A percentile compares a stretch with the other conserved stretches of the same genome.
Evolutionary conservation across 2,329 filamentous ascomycete species (phyloP).

Genomic region (Rhinocladiella similis): DNA sequence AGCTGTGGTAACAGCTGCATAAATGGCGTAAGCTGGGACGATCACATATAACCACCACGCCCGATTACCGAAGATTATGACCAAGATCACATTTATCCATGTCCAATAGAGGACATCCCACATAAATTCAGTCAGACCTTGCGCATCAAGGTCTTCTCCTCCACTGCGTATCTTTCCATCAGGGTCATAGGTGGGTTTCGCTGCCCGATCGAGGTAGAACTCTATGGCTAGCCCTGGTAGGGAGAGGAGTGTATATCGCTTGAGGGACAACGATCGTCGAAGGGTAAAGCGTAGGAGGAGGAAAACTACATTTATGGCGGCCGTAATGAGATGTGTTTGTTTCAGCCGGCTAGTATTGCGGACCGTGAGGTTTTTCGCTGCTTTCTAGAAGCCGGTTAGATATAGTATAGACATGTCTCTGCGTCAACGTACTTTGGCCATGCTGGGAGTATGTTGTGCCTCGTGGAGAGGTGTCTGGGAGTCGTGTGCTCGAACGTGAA

Average conservation of each 20-base stretch:
- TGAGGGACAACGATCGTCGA: constrained; percentile 61
- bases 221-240: constrained; percentile 76
- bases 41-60: constrained; percentile 66
- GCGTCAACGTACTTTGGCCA: constrained; percentile 26
- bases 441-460: constrained; percentile 5
- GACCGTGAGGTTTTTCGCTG: constrained; percentile 65
- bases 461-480: not conserved
- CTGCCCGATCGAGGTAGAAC: constrained; percentile 80
- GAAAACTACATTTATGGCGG: constrained; percentile 72
- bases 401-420: too few relatives aligned
- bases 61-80: constrained; percentile 77
- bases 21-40: constrained; percentile 50
- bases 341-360: constrained; percentile 76
- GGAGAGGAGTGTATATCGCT: constrained; percentile 71
- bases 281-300: constrained; percentile 67
- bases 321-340: constrained; percentile 76
- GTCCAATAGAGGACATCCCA: constrained; percentile 97
- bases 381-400: constrained; percentile 42
- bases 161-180: constrained; percentile 68
- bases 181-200: constrained; percentile 72
- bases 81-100: constrained; percentile 73
- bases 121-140: constrained; percentile 94
- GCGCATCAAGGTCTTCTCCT: constrained; percentile 84
- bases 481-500: not conserved
- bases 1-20: constrained; percentile 47